Evolutionary conservation across 2,329 filamentous ascomycete species (phyloP), one percentile per base, ranked within the genome.

Genomic region (Truncatella angustata): DNA sequence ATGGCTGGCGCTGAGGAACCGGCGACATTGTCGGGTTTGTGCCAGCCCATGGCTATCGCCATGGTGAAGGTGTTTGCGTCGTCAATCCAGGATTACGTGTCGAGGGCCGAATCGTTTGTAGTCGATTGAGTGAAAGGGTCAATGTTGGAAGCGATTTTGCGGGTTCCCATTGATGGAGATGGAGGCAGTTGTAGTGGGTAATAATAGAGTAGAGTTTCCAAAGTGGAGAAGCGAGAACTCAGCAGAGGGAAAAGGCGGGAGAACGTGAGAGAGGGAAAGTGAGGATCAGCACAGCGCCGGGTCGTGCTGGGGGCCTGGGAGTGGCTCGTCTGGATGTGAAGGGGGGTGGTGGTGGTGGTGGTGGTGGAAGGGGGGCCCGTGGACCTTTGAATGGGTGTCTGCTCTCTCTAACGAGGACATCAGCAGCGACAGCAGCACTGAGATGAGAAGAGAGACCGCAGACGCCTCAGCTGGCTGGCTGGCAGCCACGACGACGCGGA

Each of bases 11-110:
- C 85, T 64, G 87, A 84, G 63, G 84, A 87, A 69, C 87, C 87
- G 67, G 86, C 82, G 69, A 87, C 85, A 78, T 86, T 86, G 72
- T 86, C 82, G 69, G 87, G 87, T 75, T 88, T 89, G 62, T 83
- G 84, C 84, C 83, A 87, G 73, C 81, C 80, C 81, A 84, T 84
- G 80, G 80, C 81, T 69, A 80, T 78, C 66, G 80, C 80, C 80
- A 84, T 84, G 79, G 78, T 76, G 74, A 70, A 71, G 59, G 62
- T 68, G 64, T 62, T 64, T 66, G 67, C 67, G 66, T 70, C 73
- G 72, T 81, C 79, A 81, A 75, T 75, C 77, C 72, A 71, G 71
- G 56, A 55, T 58, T 58, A 28, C 53, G 12, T 55, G 51, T 59
- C 58, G 34, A n/a, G n/a, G 56, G 58, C 55, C 52, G 55, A 48